Base-by-base conservation (phyloP, 495 filamentous ascomycete genomes). In the Penicillium daleae region DNA sequence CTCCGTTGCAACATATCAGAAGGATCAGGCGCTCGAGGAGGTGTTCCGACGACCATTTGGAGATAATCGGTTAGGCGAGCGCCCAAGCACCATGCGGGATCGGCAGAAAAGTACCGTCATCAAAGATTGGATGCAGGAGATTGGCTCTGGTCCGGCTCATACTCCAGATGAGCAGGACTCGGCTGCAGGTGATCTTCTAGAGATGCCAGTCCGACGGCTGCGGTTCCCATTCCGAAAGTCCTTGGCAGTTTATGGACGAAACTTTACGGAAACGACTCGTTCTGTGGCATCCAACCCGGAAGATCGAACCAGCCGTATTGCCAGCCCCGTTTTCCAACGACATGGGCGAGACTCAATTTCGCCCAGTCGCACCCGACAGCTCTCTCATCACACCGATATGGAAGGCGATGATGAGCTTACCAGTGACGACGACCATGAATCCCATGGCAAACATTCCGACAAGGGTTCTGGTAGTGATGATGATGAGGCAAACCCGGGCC, bases 381-480 rank as follows among this genome's bases (percentile, higher is more conserved):
- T 77, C 13, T 83, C 80, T 0, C 80, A 80, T 44, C 80, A 90
- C 64, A 91, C 88, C 3, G 92, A 92, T 65, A 92, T 84, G 35
- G 92, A 97, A 74, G 92, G 90, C 4, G 92, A 97, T 65, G 92
- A 96, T 65, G 92, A 96, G 73, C 81, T 92, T n/a, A 83, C 92
- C n/a, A 93, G 90, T 0, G 89, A 90, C 42, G 89, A 88, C 48
- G 89, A 88, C 44, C 86, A 88, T 37, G 87, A 88, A 50, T 74
- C 73, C 31, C 54, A 59, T 10, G 69, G 68, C 24, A 70, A 71
- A 21, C 55, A 70, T 3, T 69, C 69, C 2, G 63, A 60, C 37
- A 82, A 83, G 33, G 78, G 80, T 29, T 65, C 77, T 31, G 61
- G 69, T n/a, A 56, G 68, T 22, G 63, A 72, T 13, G 56, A 72